Evolutionary conservation across 208 protist genomes (phyloP).

Genomic region (Balamuthia mandrillaris): DNA sequence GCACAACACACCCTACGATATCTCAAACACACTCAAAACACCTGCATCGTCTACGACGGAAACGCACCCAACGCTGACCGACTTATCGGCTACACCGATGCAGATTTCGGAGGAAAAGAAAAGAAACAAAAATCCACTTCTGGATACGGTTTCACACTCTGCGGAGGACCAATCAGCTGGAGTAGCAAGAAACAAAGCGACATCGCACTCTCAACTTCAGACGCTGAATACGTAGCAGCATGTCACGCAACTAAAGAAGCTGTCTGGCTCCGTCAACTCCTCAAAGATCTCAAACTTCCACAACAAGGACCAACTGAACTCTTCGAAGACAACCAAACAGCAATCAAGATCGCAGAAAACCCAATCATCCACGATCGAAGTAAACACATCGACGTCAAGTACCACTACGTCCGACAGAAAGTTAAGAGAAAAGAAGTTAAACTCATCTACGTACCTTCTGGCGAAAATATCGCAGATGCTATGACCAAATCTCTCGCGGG

Average conservation of each 20-base stretch:
- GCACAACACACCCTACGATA: not conserved
- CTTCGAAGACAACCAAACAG: slow-evolving; percentile 2
- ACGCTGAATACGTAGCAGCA: not conserved
- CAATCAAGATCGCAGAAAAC: not conserved
- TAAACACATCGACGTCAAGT: slow-evolving; percentile 14
- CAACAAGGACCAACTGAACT: not conserved
- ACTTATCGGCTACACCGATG: not conserved
- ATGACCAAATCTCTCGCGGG: too few species aligned
- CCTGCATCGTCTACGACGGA: not conserved
- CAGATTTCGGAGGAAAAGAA: not conserved
- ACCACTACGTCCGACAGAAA: too few species aligned
- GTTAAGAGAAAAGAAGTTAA: too few species aligned
- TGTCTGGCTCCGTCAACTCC: not conserved
- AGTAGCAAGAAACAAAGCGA: not conserved
- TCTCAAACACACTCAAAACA: not conserved
- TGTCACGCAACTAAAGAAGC: not conserved
- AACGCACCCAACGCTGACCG: not conserved
- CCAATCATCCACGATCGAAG: not conserved
- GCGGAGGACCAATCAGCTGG: not conserved
- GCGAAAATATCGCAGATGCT: too few species aligned
- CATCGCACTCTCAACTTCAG: not conserved
- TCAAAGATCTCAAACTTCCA: not conserved
- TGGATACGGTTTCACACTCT: not conserved
- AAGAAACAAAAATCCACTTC: not conserved
- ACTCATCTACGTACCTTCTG: too few species aligned